phyloP scores from a whole-genome alignment of 2,329 filamentous ascomycete species.

The Ophiostoma tasmaniense region DNA sequence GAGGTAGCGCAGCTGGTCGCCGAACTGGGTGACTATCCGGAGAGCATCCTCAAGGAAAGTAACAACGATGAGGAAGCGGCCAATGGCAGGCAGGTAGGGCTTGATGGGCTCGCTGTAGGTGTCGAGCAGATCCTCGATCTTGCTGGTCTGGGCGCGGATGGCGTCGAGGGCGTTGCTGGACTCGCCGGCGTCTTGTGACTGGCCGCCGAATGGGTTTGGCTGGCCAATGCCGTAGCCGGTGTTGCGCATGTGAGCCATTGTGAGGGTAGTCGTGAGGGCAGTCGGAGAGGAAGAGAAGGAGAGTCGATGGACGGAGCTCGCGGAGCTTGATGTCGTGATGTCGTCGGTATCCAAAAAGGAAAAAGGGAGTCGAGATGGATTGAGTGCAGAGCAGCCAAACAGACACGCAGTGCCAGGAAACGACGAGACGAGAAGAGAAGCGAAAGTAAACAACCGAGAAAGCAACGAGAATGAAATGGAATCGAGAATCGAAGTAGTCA shows the following conservation, averaged over 20 bases:
- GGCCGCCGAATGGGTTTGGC: constrained; percentile 61
- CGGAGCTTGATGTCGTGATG: background rate
- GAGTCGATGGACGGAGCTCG: background rate
- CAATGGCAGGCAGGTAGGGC: constrained; percentile 94
- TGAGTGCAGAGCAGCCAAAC: background rate
- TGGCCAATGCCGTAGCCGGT: constrained; percentile 78
- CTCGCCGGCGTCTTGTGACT: constrained; percentile 52
- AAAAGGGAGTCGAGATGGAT: background rate
- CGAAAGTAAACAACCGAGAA: background rate
- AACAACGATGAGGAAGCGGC: constrained; percentile 93
- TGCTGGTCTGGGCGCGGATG: constrained; percentile 91
- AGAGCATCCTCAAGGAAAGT: constrained; percentile 96
- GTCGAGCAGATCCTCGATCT: constrained; percentile 92
- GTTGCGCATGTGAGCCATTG: constrained; percentile 47
- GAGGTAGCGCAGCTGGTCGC: constrained; percentile 85
- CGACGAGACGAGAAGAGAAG: too few relatives aligned
- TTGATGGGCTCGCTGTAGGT: constrained; percentile 82
- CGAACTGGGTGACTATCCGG: constrained; percentile 96
- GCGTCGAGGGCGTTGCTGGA: constrained; percentile 75
- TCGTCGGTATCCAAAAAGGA: constrained; percentile 3
- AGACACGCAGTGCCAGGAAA: background rate
- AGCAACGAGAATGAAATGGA: background rate
- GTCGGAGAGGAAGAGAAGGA: background rate
- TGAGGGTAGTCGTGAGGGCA: background rate
- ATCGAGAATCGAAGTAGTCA: background rate